A percentile compares a stretch with the other conserved stretches of the same genome.
Evolutionary conservation across 2,329 filamentous ascomycete species (phyloP).

Genomic region (Cladophialophora psammophila): DNA sequence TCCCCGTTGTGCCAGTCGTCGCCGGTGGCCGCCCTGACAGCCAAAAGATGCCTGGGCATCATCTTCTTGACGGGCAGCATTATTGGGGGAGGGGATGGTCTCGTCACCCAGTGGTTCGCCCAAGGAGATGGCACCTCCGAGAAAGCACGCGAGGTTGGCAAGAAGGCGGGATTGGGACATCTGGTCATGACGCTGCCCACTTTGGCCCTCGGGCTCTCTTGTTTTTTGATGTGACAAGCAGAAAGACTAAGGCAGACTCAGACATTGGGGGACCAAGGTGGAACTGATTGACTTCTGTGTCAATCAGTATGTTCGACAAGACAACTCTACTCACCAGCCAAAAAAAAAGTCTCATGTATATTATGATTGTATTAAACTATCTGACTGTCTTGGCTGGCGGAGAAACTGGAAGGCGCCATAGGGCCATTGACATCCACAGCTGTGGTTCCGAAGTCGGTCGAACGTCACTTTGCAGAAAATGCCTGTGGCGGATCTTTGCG

Average conservation of each 20-base stretch:
- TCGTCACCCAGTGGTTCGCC: not conserved
- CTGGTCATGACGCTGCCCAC: conserved; percentile 13
- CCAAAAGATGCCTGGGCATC: conserved; percentile 11
- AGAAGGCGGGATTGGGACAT: conserved; percentile 11
- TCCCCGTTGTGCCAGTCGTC: conserved; percentile 11
- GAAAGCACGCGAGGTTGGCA: conserved; percentile 4
- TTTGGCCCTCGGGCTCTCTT: conserved; percentile 8
- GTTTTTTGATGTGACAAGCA: conserved; percentile 5
- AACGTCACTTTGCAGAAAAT: not conserved
- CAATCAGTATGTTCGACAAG: not conserved
- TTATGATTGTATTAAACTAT: not conserved
- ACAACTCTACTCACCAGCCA: not conserved
- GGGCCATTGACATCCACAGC: not conserved
- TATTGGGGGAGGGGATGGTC: conserved; percentile 8
- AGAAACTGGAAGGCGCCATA: too few species aligned
- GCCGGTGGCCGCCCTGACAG: conserved; percentile 1
- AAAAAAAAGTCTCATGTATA: not conserved
- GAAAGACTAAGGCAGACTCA: not conserved
- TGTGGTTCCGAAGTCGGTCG: not conserved
- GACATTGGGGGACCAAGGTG: not conserved
- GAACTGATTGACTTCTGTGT: not conserved
- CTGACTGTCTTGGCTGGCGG: not conserved
- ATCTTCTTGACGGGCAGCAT: conserved; percentile 12
- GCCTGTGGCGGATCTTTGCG: conserved; percentile 7
- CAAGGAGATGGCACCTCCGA: not conserved